Evolutionary conservation across 257 asterid species (phyloP).

Genomic region (Datura wrightii): DNA sequence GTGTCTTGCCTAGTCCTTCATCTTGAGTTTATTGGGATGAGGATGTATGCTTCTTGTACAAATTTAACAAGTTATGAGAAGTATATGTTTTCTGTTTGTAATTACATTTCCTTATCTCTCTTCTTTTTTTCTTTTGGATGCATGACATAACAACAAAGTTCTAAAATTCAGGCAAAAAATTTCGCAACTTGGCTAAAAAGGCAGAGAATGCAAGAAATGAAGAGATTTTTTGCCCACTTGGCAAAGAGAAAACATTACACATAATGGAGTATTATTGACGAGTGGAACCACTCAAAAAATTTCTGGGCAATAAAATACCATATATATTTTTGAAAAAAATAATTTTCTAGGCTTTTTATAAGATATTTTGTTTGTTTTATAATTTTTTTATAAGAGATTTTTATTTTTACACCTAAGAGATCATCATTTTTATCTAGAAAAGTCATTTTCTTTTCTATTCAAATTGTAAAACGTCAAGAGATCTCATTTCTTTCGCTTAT

Average conservation of each 20-base stretch:
- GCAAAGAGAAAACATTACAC: neutral
- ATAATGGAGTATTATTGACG: neutral
- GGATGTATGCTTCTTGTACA: slow-evolving; percentile 30
- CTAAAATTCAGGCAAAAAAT: neutral
- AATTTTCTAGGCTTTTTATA: neutral
- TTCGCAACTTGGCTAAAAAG: neutral
- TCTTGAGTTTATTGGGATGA: slow-evolving; percentile 41
- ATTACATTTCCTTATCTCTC: neutral
- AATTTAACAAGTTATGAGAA: slow-evolving; percentile 9
- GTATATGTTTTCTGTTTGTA: slow-evolving; percentile 8
- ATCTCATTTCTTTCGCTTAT: no score
- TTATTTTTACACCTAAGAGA: no score
- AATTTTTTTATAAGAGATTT: no score
- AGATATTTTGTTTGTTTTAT: no score
- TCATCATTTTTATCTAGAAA: no score
- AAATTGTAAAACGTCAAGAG: no score
- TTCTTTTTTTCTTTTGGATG: neutral
- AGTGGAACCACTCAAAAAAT: neutral
- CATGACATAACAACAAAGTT: neutral
- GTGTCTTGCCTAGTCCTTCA: slow-evolving; percentile 74
- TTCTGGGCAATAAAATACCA: no score
- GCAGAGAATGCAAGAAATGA: neutral
- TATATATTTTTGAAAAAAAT: no score
- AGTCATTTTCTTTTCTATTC: no score
- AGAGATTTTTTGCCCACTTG: neutral